Evolutionary conservation across 768 basidiomycete species (phyloP), one percentile per base, ranked within the genome.

Genomic region (Mycena capillaripes): DNA sequence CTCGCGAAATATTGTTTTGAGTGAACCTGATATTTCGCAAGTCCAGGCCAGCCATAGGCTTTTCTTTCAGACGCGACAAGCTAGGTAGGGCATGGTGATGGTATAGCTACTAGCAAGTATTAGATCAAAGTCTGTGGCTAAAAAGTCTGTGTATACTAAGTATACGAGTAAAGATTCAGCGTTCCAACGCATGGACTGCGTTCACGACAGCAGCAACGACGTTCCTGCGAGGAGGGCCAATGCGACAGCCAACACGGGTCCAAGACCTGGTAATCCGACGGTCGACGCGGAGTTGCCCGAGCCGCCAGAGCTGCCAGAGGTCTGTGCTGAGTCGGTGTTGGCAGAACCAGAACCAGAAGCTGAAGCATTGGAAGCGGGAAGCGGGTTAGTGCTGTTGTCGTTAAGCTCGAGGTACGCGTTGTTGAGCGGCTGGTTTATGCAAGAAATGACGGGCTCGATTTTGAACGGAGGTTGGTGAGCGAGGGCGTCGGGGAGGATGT

Each of bases 401-500:
- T 93, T 93, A 3, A 93, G 94, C 85, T 97, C 95, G 70, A 95
- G 84, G 83, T 97, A 97, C 3, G 94, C 90, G 77, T 95, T 89
- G 23, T 80, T 73, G 21, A 91, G 75, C 17, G 84, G 80, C 79
- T 86, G 83, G 78, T 90, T 87, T 72, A 93, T 77, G 84, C 96
- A 98, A 4, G 81, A 73, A 68, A 91, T 84, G 78, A 97, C 92
- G 21, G 93, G 91, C 81, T 89, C 83, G 71, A 97, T 92, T 55
- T 85, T 89, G 84, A 95, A 92, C 21, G 83, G 65, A 23, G 91
- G 91, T 42, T 87, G 82, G 78, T 88, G 89, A 4, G 91, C 90
- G 71, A 95, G 83, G 8, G 94, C 95, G 77, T 91, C 90, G 3
- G 95, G 95, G 19, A 96, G 87, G 77, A 96, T 91, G 84, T 96